Evolutionary conservation across 768 basidiomycete genomes (phyloP).

Genomic region (Cystofilobasidium macerans): DNA sequence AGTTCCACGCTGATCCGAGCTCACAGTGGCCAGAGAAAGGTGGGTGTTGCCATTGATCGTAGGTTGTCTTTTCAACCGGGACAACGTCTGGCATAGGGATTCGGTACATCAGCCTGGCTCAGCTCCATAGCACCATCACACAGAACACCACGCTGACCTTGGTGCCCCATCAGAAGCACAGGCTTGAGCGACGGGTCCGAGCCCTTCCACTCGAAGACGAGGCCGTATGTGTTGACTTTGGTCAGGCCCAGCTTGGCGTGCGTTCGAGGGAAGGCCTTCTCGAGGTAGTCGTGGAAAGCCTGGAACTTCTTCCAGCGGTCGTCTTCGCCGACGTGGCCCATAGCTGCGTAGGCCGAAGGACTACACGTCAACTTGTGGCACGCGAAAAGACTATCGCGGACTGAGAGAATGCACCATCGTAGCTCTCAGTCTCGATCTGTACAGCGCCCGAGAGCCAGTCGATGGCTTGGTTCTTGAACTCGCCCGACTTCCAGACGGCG

Average conservation of each 20-base stretch:
- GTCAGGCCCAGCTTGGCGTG: constrained; percentile 52
- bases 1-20: constrained; percentile 47
- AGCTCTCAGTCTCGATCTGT: constrained; percentile 31
- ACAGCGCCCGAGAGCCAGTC: constrained; percentile 48
- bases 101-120: neutral
- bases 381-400: too few species aligned
- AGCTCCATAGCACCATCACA: neutral
- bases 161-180: constrained; percentile 43
- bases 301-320: constrained; percentile 46
- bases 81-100: constrained; percentile 31
- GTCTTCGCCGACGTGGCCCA: constrained; percentile 13
- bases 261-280: constrained; percentile 52
- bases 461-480: constrained; percentile 42
- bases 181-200: constrained; percentile 55
- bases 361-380: too few species aligned
- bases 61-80: constrained; percentile 32
- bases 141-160: constrained; percentile 26
- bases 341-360: constrained; percentile 15
- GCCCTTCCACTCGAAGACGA: constrained; percentile 65
- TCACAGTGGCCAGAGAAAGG: constrained; percentile 31
- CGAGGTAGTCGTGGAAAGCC: constrained; percentile 48
- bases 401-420: neutral
- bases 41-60: constrained; percentile 19
- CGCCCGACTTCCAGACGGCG: constrained; percentile 30
- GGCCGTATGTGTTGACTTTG: constrained; percentile 63